phyloP scores from a whole-genome alignment of 2,329 filamentous ascomycete species.

The Intubia oerlemansii region DNA sequence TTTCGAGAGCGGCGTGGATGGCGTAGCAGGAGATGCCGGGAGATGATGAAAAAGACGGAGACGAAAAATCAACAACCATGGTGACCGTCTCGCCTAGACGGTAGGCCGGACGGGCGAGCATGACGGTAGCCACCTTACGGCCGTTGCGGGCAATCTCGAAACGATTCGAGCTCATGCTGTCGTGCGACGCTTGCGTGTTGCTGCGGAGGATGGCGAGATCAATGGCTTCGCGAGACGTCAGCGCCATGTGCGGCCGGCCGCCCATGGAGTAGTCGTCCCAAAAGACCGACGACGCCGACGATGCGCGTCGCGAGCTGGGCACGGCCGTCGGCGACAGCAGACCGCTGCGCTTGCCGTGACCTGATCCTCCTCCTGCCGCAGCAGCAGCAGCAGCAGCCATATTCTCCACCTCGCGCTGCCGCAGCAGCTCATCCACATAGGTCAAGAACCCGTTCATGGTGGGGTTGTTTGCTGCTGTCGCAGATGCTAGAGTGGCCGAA shows the following conservation, averaged over 20 bases:
- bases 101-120: constrained; percentile 73
- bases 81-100: constrained; percentile 73
- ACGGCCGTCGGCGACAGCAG: constrained; percentile 52
- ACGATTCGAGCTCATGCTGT: constrained; percentile 54
- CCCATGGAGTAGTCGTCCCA: constrained; percentile 5
- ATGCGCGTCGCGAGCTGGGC: constrained; percentile 32
- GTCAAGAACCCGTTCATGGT: constrained; percentile 37
- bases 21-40: constrained; percentile 60
- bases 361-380: constrained; percentile 23
- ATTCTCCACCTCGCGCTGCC: constrained; percentile 25
- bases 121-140: constrained; percentile 76
- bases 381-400: constrained; percentile 7
- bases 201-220: constrained; percentile 78
- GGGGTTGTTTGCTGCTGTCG: constrained; percentile 2
- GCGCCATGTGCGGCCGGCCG: constrained; percentile 25
- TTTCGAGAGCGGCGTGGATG: constrained; percentile 67
- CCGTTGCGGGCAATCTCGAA: constrained; percentile 91
- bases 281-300: constrained; percentile 11
- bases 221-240: constrained; percentile 64
- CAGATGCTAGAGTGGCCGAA: no score
- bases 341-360: constrained; percentile 14
- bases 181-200: constrained; percentile 31
- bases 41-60: no score
- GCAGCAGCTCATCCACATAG: constrained; percentile 57
- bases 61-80: constrained; percentile 65